Evolutionary conservation across 2,329 filamentous ascomycete genomes (phyloP), one percentile per base, ranked within the genome.

Genomic region (Colletotrichum higginsianum): DNA sequence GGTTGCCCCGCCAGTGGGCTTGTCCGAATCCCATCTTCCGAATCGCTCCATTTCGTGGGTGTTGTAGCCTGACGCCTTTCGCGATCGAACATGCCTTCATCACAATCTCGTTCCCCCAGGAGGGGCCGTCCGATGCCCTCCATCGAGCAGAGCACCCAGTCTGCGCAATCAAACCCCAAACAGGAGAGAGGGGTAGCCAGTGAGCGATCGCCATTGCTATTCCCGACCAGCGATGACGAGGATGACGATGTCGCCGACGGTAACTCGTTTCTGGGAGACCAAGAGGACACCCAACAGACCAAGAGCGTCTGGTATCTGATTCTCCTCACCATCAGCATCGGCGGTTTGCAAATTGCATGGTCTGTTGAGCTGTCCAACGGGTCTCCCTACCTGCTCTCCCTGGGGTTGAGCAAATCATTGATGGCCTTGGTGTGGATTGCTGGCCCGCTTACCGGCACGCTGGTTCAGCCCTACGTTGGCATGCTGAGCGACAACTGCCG

Each of bases 301-400:
- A 97, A 95, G 86, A 95, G 93, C 81, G 85, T 91, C 56, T 94
- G 92, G 91, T 97, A 97, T 81, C 86, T 98, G 77, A 89, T 97
- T 75, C 85, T 98, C 73, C 84, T 98, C 81, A 98, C 96, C 8
- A 86, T 98, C 73, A 91, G 93, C 79, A 93, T 98, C 75, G 94
- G 94, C 72, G 96, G 94, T 30, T 85, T 98, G 73, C 96, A 98
- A 83, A 93, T 98, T 76, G 95, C 96, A 38, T 98, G 96, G 96
- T 95, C 95, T 1, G 95, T 98, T 52, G 96, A 98, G 82, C 87
- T 98, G 52, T 97, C 95, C 65, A 96, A 97, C 84, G 95, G 95
- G 76, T 98, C 96, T 64, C 93, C 94, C 7, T 96, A 93, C 78
- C 84, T 96, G 50, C 84, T 96, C 50, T 95, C 93, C 1, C 88